phyloP scores from a whole-genome alignment of 2,329 filamentous ascomycete genomes.

The Scopulariopsis brevicaulis region DNA sequence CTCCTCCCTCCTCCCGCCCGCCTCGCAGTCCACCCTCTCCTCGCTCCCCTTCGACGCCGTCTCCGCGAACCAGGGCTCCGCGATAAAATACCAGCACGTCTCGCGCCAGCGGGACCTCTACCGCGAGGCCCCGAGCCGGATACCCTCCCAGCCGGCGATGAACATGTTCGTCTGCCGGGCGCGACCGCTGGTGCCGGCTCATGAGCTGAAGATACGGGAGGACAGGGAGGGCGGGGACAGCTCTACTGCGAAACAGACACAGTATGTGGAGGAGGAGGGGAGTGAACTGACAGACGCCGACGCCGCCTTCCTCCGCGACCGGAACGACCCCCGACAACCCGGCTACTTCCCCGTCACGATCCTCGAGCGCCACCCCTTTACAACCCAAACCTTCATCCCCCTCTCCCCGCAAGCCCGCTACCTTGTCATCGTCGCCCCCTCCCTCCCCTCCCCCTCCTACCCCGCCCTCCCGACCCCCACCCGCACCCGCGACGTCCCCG shows the following conservation, averaged over 20 bases:
- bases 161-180: conserved; percentile 77
- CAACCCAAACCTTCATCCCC: conserved; percentile 86
- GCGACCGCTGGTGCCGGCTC: conserved; percentile 12
- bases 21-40: conserved; percentile 20
- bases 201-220: not conserved
- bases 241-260: not conserved
- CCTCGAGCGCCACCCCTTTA: conserved; percentile 87
- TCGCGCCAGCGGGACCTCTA: conserved; percentile 67
- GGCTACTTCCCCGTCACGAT: conserved; percentile 51
- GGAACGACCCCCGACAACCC: not conserved
- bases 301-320: not conserved
- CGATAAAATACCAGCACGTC: conserved; percentile 75
- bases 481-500: conserved; percentile 32
- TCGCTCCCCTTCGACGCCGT: conserved; percentile 34
- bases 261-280: not conserved
- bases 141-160: conserved; percentile 51
- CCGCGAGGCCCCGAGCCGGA: conserved; percentile 46
- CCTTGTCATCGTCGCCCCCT: conserved; percentile 83
- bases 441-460: conserved; percentile 27
- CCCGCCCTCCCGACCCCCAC: conserved; percentile 11
- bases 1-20: conserved; percentile 39
- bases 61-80: conserved; percentile 74
- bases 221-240: not conserved
- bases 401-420: conserved; percentile 51
- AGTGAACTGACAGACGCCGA: conserved; percentile 9